Conservation (phyloP, 2,329 filamentous ascomycete genomes). For the Monosporascus cannonballus region DNA sequence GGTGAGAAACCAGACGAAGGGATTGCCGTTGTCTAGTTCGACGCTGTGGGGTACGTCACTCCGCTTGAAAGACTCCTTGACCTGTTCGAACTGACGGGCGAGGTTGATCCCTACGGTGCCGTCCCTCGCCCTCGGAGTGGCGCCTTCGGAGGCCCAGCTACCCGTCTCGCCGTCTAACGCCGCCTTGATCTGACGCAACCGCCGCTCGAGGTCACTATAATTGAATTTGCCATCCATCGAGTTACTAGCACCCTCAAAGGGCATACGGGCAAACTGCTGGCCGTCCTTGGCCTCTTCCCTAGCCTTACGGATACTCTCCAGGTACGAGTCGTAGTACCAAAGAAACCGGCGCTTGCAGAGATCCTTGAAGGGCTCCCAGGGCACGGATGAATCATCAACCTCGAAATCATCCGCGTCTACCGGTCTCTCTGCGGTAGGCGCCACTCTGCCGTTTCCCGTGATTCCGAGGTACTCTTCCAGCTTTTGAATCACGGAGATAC, state of each 20-base stretch:
- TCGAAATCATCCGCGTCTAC: conserved; percentile 42
- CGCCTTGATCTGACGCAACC: conserved; percentile 63
- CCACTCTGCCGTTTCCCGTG: conserved; percentile 40
- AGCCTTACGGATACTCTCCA: conserved; percentile 62
- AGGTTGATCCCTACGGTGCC: conserved; percentile 75
- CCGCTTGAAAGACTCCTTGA: conserved; percentile 67
- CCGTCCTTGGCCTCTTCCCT: conserved; percentile 57
- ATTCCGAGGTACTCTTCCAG: conserved; percentile 75
- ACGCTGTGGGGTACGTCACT: conserved; percentile 69
- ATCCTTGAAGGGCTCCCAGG: conserved; percentile 84
- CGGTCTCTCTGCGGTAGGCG: conserved; percentile 23
- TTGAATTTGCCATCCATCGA: conserved; percentile 82
- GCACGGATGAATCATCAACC: conserved; percentile 44
- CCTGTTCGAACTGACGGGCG: conserved; percentile 77
- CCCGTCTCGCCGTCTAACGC: conserved; percentile 66
- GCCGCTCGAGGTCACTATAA: conserved; percentile 65
- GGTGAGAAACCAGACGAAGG: conserved; percentile 82
- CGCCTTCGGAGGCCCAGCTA: conserved; percentile 66
- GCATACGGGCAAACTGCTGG: conserved; percentile 69
- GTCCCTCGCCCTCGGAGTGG: conserved; percentile 56
- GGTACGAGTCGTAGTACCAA: conserved; percentile 92
- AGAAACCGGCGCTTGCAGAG: conserved; percentile 86
- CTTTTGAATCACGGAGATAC: conserved; percentile 79
- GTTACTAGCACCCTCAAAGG: conserved; percentile 75
- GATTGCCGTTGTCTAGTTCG: conserved; percentile 71